phyloP scores from a whole-genome alignment of 495 filamentous ascomycete species.

The Penicillium macrosclerotiorum region DNA sequence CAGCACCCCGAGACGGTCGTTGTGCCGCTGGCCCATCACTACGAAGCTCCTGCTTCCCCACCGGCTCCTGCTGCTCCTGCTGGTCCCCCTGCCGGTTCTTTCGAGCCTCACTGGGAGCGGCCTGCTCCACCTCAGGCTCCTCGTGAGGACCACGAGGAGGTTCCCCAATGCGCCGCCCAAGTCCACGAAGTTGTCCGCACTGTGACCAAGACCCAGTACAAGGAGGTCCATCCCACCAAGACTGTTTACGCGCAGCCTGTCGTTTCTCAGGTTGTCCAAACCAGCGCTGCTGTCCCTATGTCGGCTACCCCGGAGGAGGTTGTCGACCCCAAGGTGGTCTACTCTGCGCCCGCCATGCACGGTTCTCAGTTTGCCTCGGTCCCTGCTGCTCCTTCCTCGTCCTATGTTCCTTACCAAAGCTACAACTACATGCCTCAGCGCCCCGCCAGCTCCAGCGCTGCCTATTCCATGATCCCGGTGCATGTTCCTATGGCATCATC shows the following conservation, averaged over 20 bases:
- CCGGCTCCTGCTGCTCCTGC: not conserved
- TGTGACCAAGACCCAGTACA: slow-evolving; percentile 30
- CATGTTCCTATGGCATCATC: slow-evolving; percentile 25
- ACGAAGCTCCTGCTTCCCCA: slow-evolving; percentile 1
- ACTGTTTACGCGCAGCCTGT: slow-evolving; percentile 1
- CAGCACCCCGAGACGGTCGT: not conserved
- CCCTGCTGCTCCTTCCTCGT: slow-evolving; percentile 6
- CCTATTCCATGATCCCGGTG: slow-evolving; percentile 32
- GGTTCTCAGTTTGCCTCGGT: slow-evolving; percentile 1
- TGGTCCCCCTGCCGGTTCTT: not conserved
- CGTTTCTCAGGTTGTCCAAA: not conserved
- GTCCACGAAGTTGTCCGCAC: slow-evolving; percentile 29
- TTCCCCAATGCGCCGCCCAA: slow-evolving; percentile 13
- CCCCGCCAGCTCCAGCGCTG: slow-evolving; percentile 7
- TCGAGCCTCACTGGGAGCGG: not conserved
- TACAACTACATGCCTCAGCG: slow-evolving; percentile 13
- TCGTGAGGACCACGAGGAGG: slow-evolving; percentile 3
- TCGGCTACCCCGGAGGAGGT: slow-evolving; percentile 1
- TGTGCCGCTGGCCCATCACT: not conserved
- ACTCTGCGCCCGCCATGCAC: slow-evolving; percentile 1
- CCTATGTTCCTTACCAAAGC: slow-evolving; percentile 1
- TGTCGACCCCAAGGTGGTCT: slow-evolving; percentile 5
- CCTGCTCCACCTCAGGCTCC: not conserved
- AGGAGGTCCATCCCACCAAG: slow-evolving; percentile 13
- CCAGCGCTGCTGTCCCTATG: slow-evolving; percentile 8